Evolutionary conservation across 2,329 filamentous ascomycete genomes (phyloP), one percentile per base, ranked within the genome.

Genomic region (Chalaropsis ovoidea): DNA sequence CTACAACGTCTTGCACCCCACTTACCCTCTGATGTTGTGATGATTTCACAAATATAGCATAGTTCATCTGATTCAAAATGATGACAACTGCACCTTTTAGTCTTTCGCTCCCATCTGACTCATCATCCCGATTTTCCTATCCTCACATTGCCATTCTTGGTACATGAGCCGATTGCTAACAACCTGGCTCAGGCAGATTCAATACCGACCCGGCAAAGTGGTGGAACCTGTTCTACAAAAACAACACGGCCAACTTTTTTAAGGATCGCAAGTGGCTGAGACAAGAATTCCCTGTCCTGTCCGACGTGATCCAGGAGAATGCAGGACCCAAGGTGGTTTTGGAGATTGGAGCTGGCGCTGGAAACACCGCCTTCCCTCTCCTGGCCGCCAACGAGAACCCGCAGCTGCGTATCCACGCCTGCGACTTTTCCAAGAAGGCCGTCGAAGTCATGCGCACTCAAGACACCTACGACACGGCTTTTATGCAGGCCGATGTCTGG

Each of bases 211-310:
- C 94, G 0, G 92, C 90, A 68, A 95, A 91, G 75, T 97, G 91
- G 90, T 99, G 94, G 94, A 94, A 99, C 72, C 78, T 88, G 65
- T 99, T 99, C 77, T 99, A 99, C 80, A 92, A 94, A 77, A 96
- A 97, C 78, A 97, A 99, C 76, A 89, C 89, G 22, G 84, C 87
- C 71, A 97, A 97, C 73, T 99, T 99, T 77, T 99, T 99, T 84
- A 99, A 99, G 77, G 89, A 99, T 74, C 84, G 94, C 69, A 97
- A 97, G 75, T 99, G 94, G 94, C 79, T 99, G 41, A 87, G 88
- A 69, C 93, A 97, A 75, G 94, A 99, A 75, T 99, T 99, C 70
- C 94, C 94, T 0, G 78, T 97, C 3, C 78, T 99, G n/a, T 83
- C 81, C 27, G 82, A 89, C 67, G 81, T 96, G 62, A 93, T 88